Base-by-base conservation (phyloP, 192 early-diverging fungal genomes). In the Ramicandelaber brevisporus region DNA sequence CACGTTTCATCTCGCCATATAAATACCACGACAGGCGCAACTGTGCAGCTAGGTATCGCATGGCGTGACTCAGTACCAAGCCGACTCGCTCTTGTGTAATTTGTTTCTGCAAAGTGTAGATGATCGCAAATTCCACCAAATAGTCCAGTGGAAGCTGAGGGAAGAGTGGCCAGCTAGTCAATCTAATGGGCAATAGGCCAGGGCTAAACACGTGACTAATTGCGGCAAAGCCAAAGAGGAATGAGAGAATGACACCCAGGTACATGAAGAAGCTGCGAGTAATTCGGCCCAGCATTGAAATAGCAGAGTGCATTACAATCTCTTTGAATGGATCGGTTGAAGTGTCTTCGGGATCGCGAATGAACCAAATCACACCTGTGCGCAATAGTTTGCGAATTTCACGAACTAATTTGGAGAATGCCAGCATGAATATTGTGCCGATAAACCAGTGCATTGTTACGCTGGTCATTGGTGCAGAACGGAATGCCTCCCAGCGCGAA, bases 321-420 rank as follows among this genome's bases (percentile, higher is more conserved):
- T 98, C 92, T 30, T 75, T 68, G 37, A 98, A 78, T 4, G 88
- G 82, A 41, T 85, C 72, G 45, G 90, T 89, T 18, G 81, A 69
- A 12, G 85, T 79, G 42, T 98, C 92, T 27, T 81, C 88, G 1
- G 88, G 89, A 39, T 98, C 89, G 25, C 87, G 70, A 31, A 98
- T 82, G 43, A 95, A 95, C 92, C 92, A 98, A 63, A 98, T 64
- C 14, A 93, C 80, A 11, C 92, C 92, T 2, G 77, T 76, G 1
- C 92, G 70, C 17, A 93, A 66, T 11, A 87, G 58, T 22, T 74
- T 63, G 17, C 87, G 62, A 18, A 79, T 77, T 10, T 69, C 53
- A 11, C 70, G 42, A 2, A 98, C 71, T 44, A 87, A 87, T 4
- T 70, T 53, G 2, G 89, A 76, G 63, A 98, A 83, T 36, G 78